phyloP scores from a whole-genome alignment of 176 grass and related monocot genomes.

The Carex scoparia region DNA sequence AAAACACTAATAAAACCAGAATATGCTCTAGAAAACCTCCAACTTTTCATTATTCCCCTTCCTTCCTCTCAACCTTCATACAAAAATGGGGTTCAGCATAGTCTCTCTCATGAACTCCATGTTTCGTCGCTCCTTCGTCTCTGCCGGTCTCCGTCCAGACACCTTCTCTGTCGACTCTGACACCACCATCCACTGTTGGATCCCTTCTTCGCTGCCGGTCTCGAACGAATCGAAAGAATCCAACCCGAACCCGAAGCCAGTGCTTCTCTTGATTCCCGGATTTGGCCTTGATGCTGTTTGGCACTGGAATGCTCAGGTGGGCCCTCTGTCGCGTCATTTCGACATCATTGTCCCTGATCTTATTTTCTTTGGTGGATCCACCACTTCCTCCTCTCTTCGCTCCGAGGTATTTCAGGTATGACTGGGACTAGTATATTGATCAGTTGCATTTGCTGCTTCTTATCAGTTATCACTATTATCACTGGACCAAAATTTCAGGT shows the following conservation, averaged over 20 bases:
- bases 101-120: slow-evolving; percentile 44
- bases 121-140: slow-evolving; percentile 50
- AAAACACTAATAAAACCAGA: background rate
- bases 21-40: background rate
- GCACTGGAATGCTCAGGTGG: slow-evolving; percentile 73
- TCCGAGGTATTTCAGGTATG: slow-evolving; percentile 61
- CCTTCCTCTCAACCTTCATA: background rate
- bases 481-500: background rate
- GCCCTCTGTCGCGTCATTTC: slow-evolving; percentile 50
- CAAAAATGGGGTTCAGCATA: slow-evolving; percentile 56
- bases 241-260: slow-evolving; percentile 34
- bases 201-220: slow-evolving; percentile 36
- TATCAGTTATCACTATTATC: background rate
- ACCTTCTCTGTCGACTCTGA: slow-evolving; percentile 39
- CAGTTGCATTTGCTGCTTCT: background rate
- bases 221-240: background rate
- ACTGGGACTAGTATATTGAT: background rate
- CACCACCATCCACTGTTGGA: slow-evolving; percentile 77
- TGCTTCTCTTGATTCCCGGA: slow-evolving; percentile 67
- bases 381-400: slow-evolving; percentile 43
- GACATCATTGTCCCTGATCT: slow-evolving; percentile 77
- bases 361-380: slow-evolving; percentile 77
- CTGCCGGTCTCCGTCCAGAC: slow-evolving; percentile 43
- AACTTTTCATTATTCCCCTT: background rate
- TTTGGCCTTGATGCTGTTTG: slow-evolving; percentile 61